phyloP scores from a whole-genome alignment of 2,329 filamentous ascomycete genomes.

The Hypoxylon sp. region DNA sequence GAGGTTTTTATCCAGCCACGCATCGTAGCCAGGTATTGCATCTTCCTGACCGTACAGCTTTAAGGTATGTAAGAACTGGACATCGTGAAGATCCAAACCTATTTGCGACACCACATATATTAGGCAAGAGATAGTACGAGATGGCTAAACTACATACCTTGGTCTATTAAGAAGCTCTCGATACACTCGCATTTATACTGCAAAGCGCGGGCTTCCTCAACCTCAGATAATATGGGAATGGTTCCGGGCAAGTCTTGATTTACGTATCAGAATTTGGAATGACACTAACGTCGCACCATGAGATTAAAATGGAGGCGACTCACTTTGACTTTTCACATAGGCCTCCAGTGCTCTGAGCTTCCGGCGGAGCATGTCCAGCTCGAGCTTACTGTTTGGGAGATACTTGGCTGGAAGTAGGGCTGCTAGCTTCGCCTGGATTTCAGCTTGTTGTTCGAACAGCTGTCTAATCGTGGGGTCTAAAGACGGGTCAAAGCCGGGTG shows the following conservation, averaged over 20 bases:
- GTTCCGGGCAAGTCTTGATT: constrained; percentile 57
- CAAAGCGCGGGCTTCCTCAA: constrained; percentile 69
- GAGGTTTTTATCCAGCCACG: constrained; percentile 69
- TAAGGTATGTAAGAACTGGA: constrained; percentile 58
- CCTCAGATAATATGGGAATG: constrained; percentile 65
- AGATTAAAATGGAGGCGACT: constrained; percentile 51
- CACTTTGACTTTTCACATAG: constrained; percentile 66
- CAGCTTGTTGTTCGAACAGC: constrained; percentile 67
- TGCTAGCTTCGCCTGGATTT: constrained; percentile 66
- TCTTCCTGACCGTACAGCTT: constrained; percentile 57
- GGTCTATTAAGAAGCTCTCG: constrained; percentile 65
- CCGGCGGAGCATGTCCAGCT: constrained; percentile 70
- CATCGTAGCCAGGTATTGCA: constrained; percentile 63
- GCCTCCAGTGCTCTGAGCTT: constrained; percentile 66
- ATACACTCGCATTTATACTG: constrained; percentile 73
- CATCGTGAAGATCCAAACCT: constrained; percentile 63
- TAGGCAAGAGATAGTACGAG: constrained; percentile 22
- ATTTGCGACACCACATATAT: constrained; percentile 30
- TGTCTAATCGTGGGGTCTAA: constrained; percentile 62
- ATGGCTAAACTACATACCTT: constrained; percentile 57
- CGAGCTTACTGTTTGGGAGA: constrained; percentile 63
- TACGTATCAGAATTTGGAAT: constrained; percentile 39
- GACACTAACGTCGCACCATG: constrained; percentile 41
- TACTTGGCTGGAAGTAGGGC: constrained; percentile 64
- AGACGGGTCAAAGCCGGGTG: constrained; percentile 56